These are phyloP conservation scores for Withania somnifera DNA, from an alignment of 305 asterid species.

Conservation along the genomic window DNA sequence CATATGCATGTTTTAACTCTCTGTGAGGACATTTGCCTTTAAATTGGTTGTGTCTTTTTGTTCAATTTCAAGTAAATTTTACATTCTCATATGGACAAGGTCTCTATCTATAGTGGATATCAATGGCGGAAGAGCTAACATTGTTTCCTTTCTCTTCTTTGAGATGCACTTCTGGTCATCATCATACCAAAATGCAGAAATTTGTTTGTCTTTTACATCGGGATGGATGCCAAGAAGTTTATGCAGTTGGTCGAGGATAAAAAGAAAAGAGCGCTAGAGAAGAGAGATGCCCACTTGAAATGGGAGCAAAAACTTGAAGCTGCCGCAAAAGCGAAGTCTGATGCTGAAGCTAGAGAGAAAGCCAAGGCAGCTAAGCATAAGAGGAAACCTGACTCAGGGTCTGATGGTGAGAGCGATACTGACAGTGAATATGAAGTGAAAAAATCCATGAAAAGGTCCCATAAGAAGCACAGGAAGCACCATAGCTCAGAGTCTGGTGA, in stretches of 20 bases:
- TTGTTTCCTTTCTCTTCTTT: constrained; percentile 85
- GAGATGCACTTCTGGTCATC: constrained; percentile 97
- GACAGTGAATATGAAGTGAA: constrained; percentile 32
- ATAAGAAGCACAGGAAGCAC: constrained; percentile 56
- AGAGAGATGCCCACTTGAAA: constrained; percentile 84
- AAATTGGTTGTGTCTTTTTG: neutral
- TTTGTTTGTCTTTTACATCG: constrained; percentile 46
- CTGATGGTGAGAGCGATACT: constrained; percentile 37
- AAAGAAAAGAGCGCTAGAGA: constrained; percentile 78
- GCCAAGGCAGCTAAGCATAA: constrained; percentile 39
- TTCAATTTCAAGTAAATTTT: neutral
- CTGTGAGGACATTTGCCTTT: neutral
- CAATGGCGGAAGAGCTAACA: constrained; percentile 56
- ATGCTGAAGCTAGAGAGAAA: constrained; percentile 60
- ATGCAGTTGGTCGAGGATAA: constrained; percentile 96
- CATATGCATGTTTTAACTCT: neutral
- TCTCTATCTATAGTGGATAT: constrained; percentile 10
- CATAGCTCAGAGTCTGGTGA: constrained; percentile 40
- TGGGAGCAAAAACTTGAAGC: constrained; percentile 99
- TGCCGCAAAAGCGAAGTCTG: constrained; percentile 64
- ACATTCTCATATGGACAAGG: neutral
- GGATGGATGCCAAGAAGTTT: constrained; percentile 92
- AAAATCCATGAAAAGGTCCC: constrained; percentile 41
- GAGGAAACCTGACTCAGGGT: constrained; percentile 42
- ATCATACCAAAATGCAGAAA: constrained; percentile 98